phyloP scores from a whole-genome alignment of 768 basidiomycete genomes.

The Cantharellus anzutake region DNA sequence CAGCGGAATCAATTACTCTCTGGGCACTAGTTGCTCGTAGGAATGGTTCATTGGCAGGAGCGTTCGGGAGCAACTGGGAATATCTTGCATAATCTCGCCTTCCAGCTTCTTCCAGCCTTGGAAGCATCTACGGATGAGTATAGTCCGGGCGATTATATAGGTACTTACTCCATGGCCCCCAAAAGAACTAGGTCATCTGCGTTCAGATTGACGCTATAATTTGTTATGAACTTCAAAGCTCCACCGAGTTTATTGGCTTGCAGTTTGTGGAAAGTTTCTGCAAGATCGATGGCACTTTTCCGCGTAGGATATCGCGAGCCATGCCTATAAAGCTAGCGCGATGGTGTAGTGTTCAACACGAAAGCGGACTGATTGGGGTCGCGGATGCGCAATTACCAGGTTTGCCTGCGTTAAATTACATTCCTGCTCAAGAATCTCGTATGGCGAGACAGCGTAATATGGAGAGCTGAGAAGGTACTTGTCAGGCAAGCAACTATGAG shows the following conservation, averaged over 20 bases:
- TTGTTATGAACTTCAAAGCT: neutral
- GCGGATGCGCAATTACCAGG: neutral
- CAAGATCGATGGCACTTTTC: neutral
- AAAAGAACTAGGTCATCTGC: neutral
- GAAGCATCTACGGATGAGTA: neutral
- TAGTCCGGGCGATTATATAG: neutral
- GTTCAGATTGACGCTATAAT: neutral
- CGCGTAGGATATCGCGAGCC: neutral
- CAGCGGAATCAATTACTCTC: neutral
- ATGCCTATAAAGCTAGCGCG: neutral
- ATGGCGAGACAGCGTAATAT: slow-evolving; percentile 8
- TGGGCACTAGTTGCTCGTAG: neutral
- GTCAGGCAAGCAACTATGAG: neutral
- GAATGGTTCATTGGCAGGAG: neutral
- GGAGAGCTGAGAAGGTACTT: slow-evolving; percentile 29
- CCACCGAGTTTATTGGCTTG: neutral
- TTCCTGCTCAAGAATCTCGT: neutral
- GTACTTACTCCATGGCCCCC: neutral
- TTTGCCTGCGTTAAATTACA: neutral
- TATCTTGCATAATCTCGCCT: neutral
- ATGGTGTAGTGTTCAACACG: neutral
- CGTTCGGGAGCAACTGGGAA: neutral
- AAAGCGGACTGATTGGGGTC: neutral
- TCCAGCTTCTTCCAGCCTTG: neutral
- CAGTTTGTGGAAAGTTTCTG: neutral